phyloP scores from a whole-genome alignment of 2,329 filamentous ascomycete species.

The Alternaria sp. region DNA sequence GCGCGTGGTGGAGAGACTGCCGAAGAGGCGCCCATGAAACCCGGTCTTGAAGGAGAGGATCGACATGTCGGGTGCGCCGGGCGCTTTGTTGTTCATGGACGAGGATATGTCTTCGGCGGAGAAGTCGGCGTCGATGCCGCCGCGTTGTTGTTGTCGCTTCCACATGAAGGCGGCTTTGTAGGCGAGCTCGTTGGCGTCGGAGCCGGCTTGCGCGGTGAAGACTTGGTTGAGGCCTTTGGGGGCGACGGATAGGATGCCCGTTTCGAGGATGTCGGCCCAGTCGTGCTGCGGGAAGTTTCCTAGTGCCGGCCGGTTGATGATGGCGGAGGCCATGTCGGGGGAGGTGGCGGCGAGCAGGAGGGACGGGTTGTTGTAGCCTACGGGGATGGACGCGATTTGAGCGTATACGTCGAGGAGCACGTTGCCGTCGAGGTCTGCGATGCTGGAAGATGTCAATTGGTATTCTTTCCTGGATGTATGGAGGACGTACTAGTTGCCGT shows the following conservation, averaged over 20 bases:
- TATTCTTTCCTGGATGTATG: background rate
- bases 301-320: slow-evolving; percentile 88
- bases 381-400: slow-evolving; percentile 90
- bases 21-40: slow-evolving; percentile 92
- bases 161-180: slow-evolving; percentile 98
- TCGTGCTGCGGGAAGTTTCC: slow-evolving; percentile 89
- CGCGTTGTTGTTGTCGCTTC: slow-evolving; percentile 80
- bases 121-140: slow-evolving; percentile 79
- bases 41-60: slow-evolving; percentile 88
- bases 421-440: slow-evolving; percentile 75
- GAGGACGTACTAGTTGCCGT: slow-evolving; percentile 72
- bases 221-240: slow-evolving; percentile 86
- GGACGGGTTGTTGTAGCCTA: slow-evolving; percentile 89
- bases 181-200: slow-evolving; percentile 91
- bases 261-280: slow-evolving; percentile 80
- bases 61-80: slow-evolving; percentile 78
- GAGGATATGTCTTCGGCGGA: slow-evolving; percentile 75
- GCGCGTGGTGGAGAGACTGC: slow-evolving; percentile 84
- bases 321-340: slow-evolving; percentile 77
- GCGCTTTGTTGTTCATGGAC: slow-evolving; percentile 80
- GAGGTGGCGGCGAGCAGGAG: slow-evolving; percentile 74
- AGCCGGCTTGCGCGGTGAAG: slow-evolving; percentile 87
- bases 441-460: slow-evolving; percentile 41
- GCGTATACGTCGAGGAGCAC: slow-evolving; percentile 79
- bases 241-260: slow-evolving; percentile 80